Percentiles rank a stretch among this genome's conserved stretches.
These are phyloP conservation scores for Raphidocelis subcapitata DNA, from an alignment of 139 green algal species.

Conservation along the genomic window DNA sequence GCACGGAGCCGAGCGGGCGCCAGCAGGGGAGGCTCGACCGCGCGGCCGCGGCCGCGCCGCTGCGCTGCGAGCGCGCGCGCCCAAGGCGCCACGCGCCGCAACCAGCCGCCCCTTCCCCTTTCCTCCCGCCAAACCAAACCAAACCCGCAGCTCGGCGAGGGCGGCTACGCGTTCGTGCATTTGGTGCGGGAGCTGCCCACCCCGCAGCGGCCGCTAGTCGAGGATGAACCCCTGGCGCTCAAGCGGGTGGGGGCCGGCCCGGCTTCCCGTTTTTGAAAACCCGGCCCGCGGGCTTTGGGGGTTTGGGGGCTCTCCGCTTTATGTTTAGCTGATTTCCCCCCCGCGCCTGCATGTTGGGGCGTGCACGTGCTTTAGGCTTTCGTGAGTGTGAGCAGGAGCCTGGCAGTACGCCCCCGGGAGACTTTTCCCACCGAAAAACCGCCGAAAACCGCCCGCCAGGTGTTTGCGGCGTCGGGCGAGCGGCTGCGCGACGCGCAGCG, in stretches of 20 bases:
- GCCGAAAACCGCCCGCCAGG: conserved; percentile 23
- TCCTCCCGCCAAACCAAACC: neutral
- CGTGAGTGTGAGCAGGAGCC: too few relatives aligned
- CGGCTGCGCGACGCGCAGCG: conserved; percentile 37
- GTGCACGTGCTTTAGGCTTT: too few relatives aligned
- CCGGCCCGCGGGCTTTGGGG: neutral
- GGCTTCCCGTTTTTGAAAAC: neutral
- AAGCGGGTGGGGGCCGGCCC: conserved; percentile 43
- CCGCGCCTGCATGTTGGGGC: too few relatives aligned
- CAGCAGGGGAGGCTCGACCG: too few relatives aligned
- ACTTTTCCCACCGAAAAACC: too few relatives aligned
- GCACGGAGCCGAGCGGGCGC: too few relatives aligned
- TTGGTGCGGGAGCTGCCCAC: conserved; percentile 54
- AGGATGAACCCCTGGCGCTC: conserved; percentile 30
- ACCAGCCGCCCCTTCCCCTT: too few relatives aligned
- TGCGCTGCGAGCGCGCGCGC: too few relatives aligned
- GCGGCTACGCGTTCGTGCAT: conserved; percentile 81
- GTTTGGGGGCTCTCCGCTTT: neutral
- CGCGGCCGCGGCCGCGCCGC: too few relatives aligned
- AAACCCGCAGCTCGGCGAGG: conserved; percentile 64
- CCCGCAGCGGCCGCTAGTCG: neutral
- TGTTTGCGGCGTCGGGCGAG: conserved; percentile 41
- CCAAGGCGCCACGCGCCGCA: too few relatives aligned
- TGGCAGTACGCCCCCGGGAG: neutral
- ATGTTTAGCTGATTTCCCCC: too few relatives aligned